phyloP scores from a whole-genome alignment of 805 yeast genomes.

The Yamadazyma insecticola region DNA sequence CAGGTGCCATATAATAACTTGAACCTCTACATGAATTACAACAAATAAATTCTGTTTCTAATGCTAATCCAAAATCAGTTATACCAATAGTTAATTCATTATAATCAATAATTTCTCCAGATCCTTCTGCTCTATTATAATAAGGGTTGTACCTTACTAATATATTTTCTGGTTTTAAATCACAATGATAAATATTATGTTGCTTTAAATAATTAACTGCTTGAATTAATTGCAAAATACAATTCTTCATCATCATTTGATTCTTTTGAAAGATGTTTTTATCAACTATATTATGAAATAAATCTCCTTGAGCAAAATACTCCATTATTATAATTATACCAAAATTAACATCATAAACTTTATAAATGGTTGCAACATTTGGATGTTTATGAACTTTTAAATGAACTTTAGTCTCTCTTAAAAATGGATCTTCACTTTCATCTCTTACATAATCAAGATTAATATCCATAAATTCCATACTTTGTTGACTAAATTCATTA shows the following conservation, averaged over 20 bases:
- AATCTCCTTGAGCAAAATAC: conserved; percentile 78
- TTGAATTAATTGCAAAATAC: conserved; percentile 36
- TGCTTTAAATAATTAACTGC: conserved; percentile 31
- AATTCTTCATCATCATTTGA: conserved; percentile 34
- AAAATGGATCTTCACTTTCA: conserved; percentile 24
- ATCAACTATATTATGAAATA: conserved; percentile 82
- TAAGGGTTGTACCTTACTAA: conserved; percentile 29
- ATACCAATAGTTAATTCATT: conserved; percentile 53
- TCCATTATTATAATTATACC: conserved; percentile 78
- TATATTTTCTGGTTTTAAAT: conserved; percentile 44
- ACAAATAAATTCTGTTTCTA: conserved; percentile 51
- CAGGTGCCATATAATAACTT: conserved; percentile 92
- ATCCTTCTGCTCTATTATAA: conserved; percentile 16
- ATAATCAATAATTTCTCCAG: conserved; percentile 23
- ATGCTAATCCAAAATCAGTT: conserved; percentile 90
- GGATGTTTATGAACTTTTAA: conserved; percentile 72
- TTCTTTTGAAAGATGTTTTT: conserved; percentile 48
- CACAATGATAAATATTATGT: conserved; percentile 35
- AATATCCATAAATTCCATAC: conserved; percentile 13
- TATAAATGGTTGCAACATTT: conserved; percentile 70
- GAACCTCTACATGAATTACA: conserved; percentile 82
- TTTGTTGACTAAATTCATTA: conserved; percentile 8
- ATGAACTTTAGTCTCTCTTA: conserved; percentile 72
- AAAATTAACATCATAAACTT: conserved; percentile 57
- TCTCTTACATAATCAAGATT: conserved; percentile 20